These are phyloP conservation scores for Darksidea phi DNA, from an alignment of 495 filamentous ascomycete species.

Conservation along the genomic window DNA sequence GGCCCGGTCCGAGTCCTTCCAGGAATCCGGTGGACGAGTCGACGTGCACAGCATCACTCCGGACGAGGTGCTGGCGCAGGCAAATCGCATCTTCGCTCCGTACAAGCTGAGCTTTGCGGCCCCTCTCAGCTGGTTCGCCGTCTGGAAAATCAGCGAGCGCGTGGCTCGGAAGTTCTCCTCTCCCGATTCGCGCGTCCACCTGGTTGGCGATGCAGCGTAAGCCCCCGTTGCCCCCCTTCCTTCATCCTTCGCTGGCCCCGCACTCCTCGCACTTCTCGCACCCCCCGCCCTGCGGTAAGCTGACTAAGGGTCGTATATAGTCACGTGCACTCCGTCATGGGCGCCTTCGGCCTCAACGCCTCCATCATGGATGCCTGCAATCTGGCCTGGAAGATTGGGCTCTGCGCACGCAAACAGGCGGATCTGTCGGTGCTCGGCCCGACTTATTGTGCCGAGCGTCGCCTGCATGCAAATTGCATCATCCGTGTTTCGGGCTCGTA, in stretches of 20 bases:
- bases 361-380: conserved; percentile 46
- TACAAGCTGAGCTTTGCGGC: conserved; percentile 42
- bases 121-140: conserved; percentile 45
- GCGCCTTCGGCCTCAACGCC: conserved; percentile 47
- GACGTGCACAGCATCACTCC: conserved; percentile 42
- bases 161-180: conserved; percentile 46
- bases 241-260: conserved; percentile 1
- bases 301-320: conserved; percentile 13
- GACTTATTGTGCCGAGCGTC: conserved; percentile 43
- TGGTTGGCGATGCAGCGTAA: conserved; percentile 46
- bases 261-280: too few relatives aligned
- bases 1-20: too few relatives aligned
- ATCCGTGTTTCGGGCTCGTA: conserved; percentile 42
- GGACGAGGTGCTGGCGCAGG: conserved; percentile 44
- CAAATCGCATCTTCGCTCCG: conserved; percentile 44
- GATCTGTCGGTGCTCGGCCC: conserved; percentile 33
- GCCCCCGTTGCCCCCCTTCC: conserved; percentile 9
- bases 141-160: conserved; percentile 48
- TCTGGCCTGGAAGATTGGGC: conserved; percentile 46
- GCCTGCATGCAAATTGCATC: conserved; percentile 39
- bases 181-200: conserved; percentile 40
- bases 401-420: conserved; percentile 33
- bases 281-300: too few relatives aligned
- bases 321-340: conserved; percentile 46
- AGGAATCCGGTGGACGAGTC: too few relatives aligned